Base-by-base conservation (phyloP, 768 basidiomycete genomes). In the Rhodotorula taiwanensis region DNA sequence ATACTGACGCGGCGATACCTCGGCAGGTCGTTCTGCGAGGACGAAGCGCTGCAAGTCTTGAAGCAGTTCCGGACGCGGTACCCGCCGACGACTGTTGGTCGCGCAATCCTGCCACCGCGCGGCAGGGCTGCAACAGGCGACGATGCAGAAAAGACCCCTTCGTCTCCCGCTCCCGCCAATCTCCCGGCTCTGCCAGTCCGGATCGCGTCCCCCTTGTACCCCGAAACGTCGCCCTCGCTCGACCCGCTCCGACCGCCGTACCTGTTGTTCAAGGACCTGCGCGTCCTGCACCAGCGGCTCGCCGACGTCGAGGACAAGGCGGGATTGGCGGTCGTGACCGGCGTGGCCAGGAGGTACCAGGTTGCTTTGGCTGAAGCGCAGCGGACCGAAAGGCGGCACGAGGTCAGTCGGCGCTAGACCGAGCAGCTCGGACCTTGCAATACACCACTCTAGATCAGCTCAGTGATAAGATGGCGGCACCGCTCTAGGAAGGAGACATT, bases 41-140 rank as follows among this genome's bases (percentile, higher is more conserved):
- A 42, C 31, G 69, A 70, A 41, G 69, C 64, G 42, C 63, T 67
- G 49, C 20, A 28, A 10, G 55, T 66, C 59, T 42, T 71, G 52
- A 47, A 66, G 16, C 27, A 61, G 23, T 60, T 72, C 71, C 56
- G 67, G 50, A 9, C 43, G 18, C 47, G 33, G n/a, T 66, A 60
- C 49, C 64, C 69, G 2, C 64, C 69, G 11, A 11, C 47, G 5
- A 25, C 23, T 23, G 23, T 52, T 11, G 4, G 43, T 7, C 23
- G 33, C 23, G 48, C 45, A 25, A 20, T 64, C 21, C 36, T 39
- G 11, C 58, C 63, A 1, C 28, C 31, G 21, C 54, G 34, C 21
- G 59, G n/a, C n/a, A n/a, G n/a, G n/a, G n/a, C n/a, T n/a, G n/a
- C n/a, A n/a, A n/a, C n/a, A n/a, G n/a, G n/a, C n/a, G n/a, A n/a